Evolutionary conservation across 306 rosid species (phyloP), one percentile per base, ranked within the genome.

Genomic region (Dalbergia oliveri): DNA sequence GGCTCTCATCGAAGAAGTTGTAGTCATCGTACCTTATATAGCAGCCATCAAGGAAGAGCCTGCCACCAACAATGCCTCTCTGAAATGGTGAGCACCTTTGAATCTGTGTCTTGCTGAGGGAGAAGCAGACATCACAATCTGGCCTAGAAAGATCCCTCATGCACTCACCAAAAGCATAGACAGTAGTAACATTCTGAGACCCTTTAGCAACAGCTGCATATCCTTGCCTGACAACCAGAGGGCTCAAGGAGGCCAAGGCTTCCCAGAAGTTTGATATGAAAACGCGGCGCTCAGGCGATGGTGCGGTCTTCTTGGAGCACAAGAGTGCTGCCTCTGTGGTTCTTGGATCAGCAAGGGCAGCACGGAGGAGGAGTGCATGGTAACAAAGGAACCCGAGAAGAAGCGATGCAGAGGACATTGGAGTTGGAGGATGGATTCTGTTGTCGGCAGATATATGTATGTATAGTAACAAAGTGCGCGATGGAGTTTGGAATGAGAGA

Each of bases 71-170:
- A 71, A 72, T 76, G 8, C 78, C 91, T 63, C 47, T 86, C 69
- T 85, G 94, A 83, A 89, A 88, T 0, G 91, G 94, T 15, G 81
- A 83, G 75, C 97, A 93, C 33, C 73, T 61, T 0, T 79, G 79
- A 19, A 89, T 67, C 75, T 82, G 88, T 33, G 89, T 83, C 77
- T 93, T 93, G 86, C 85, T 81, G 82, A 60, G 83, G 0, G 91
- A 92, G n/a, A 88, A 81, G 83, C 97, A 93, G 50, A 89, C 60
- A 78, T 87, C 72, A 63, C 97, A 93, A 54, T 93, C 97, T 4
- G 72, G 19, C 47, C 57, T 69, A 0, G 89, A 66, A 34, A 91
- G 89, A 66, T 93, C 94, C 8, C 45, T 86, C 91, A 91, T 84
- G 84, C 97, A 93, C 91, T 89, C 85, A 0, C 89, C 93, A 47